Conservation (phyloP, 2,329 filamentous ascomycete species). For the Aspergillus japonicus region DNA sequence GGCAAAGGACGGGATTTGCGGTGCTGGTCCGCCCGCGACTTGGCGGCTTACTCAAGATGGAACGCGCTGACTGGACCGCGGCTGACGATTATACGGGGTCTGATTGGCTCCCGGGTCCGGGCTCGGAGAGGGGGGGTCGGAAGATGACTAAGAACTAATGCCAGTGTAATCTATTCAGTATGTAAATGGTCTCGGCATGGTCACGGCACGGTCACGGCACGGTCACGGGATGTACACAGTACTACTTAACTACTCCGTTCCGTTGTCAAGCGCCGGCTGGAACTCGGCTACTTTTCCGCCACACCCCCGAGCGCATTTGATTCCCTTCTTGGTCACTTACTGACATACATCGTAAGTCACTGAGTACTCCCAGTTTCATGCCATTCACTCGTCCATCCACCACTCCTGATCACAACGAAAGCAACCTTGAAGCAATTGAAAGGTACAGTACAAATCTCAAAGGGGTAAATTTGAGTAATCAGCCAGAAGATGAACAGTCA, state of each 20-base stretch:
- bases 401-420: too few species aligned
- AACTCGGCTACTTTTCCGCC: not conserved
- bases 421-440: too few species aligned
- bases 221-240: not conserved
- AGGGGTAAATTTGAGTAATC: too few species aligned
- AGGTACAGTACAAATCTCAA: too few species aligned
- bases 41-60: slow-evolving; percentile 7
- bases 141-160: not conserved
- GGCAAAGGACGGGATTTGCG: slow-evolving; percentile 1
- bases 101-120: slow-evolving; percentile 18
- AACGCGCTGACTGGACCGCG: not conserved
- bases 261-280: not conserved
- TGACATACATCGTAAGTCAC: too few species aligned
- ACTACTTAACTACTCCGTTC: too few species aligned
- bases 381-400: too few species aligned
- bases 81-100: slow-evolving; percentile 13
- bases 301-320: too few species aligned
- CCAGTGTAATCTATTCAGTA: too few species aligned
- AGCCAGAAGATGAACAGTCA: too few species aligned
- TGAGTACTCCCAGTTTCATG: too few species aligned
- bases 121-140: not conserved
- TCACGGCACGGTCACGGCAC: not conserved
- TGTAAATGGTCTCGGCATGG: not conserved
- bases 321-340: too few species aligned
- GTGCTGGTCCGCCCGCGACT: not conserved